A percentile compares a stretch with the other conserved stretches of the same genome.
phyloP scores from a whole-genome alignment of 257 asterid genomes.

The Salvia rosmarinus region DNA sequence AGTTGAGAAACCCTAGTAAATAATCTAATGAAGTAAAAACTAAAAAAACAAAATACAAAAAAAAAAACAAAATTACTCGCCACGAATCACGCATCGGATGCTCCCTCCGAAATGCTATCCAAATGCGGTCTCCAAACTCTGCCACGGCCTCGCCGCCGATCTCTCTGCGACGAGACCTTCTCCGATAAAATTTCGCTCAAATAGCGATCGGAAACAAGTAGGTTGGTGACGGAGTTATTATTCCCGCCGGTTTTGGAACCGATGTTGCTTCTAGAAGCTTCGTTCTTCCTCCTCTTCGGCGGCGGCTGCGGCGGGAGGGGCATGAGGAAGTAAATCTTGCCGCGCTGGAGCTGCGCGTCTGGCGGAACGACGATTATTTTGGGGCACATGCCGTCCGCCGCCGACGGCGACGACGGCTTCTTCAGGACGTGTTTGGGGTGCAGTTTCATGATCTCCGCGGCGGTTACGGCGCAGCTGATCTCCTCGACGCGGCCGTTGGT shows the following conservation, averaged over 20 bases:
- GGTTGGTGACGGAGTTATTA: slow-evolving; percentile 30
- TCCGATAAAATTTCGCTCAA: slow-evolving; percentile 84
- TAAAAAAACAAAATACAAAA: neutral
- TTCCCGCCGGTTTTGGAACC: neutral
- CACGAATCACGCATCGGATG: slow-evolving; percentile 45
- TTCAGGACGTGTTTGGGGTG: slow-evolving; percentile 87
- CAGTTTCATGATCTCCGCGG: slow-evolving; percentile 74
- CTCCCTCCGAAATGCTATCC: slow-evolving; percentile 82
- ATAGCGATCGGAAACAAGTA: slow-evolving; percentile 61
- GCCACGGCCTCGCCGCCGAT: slow-evolving; percentile 84
- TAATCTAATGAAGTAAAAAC: slow-evolving; percentile 27
- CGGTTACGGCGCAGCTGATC: slow-evolving; percentile 63
- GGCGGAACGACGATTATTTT: slow-evolving; percentile 75
- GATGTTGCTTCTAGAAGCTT: slow-evolving; percentile 13
- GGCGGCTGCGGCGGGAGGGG: slow-evolving; percentile 61
- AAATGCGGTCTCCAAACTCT: slow-evolving; percentile 89
- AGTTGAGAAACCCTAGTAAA: slow-evolving; percentile 49
- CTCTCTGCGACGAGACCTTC: slow-evolving; percentile 61
- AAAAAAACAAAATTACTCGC: slow-evolving; percentile 16
- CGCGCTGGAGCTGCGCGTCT: slow-evolving; percentile 81
- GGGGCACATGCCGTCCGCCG: slow-evolving; percentile 60
- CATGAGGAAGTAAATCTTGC: slow-evolving; percentile 90
- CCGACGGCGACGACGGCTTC: slow-evolving; percentile 67
- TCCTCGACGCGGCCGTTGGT: slow-evolving; percentile 85
- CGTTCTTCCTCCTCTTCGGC: slow-evolving; percentile 53